Percentiles rank a stretch among this genome's conserved stretches.
phyloP scores from a whole-genome alignment of 352 stramenopile species.

The Thraustotheca clavata region DNA sequence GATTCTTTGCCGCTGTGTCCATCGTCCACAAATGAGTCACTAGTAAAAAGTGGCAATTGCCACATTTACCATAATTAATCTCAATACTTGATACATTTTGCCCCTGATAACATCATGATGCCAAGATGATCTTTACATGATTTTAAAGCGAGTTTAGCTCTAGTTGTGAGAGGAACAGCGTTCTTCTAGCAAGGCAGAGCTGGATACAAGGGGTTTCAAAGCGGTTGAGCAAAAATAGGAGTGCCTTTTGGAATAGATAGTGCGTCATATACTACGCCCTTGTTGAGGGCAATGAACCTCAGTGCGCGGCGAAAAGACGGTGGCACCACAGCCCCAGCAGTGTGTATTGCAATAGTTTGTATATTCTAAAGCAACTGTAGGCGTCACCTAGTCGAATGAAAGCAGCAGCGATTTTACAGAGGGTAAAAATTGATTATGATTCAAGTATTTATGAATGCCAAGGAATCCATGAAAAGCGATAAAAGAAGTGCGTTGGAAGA shows the following conservation, averaged over 20 bases:
- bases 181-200: too few species aligned
- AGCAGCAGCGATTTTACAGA: slow-evolving; percentile 32
- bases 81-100: too few species aligned
- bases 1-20: neutral
- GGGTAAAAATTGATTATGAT: slow-evolving; percentile 9
- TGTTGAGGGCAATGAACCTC: neutral
- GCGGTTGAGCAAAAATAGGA: neutral
- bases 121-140: too few species aligned
- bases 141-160: too few species aligned
- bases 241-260: neutral
- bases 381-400: slow-evolving; percentile 26
- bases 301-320: slow-evolving; percentile 20
- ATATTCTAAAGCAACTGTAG: neutral
- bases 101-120: too few species aligned
- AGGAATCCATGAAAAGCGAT: slow-evolving; percentile 54
- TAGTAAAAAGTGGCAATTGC: too few species aligned
- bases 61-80: too few species aligned
- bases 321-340: neutral
- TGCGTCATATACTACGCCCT: neutral
- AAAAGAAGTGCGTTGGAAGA: slow-evolving; percentile 50
- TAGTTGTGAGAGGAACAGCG: too few species aligned
- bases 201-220: too few species aligned
- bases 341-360: neutral
- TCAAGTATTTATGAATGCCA: neutral
- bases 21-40: neutral